phyloP scores from a whole-genome alignment of 2,329 filamentous ascomycete genomes.

The Talaromyces piceae region DNA sequence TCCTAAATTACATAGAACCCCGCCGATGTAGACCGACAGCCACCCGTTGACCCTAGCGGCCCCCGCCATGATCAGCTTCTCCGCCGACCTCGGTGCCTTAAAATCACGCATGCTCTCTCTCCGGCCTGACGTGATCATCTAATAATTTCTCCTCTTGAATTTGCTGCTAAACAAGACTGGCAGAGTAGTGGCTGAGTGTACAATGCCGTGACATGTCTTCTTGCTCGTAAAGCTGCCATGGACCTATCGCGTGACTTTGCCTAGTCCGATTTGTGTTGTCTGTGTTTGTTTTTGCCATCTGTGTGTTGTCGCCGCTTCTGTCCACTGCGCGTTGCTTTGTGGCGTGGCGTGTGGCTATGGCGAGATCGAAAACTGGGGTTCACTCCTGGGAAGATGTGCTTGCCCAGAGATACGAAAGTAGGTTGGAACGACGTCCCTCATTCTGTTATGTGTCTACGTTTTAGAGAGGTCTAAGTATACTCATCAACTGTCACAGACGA shows the following conservation, averaged over 20 bases:
- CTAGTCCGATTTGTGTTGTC: not conserved
- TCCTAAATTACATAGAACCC: not conserved
- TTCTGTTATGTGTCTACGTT: too few relatives aligned
- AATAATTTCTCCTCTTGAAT: too few relatives aligned
- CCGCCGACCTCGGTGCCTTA: not conserved
- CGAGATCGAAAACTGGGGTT: conserved; percentile 28
- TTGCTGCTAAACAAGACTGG: too few relatives aligned
- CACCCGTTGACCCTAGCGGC: not conserved
- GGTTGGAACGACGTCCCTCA: conserved; percentile 10
- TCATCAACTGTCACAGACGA: conserved; percentile 9
- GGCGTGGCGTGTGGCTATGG: conserved; percentile 18
- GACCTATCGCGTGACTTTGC: not conserved
- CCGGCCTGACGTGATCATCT: not conserved
- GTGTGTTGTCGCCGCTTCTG: not conserved
- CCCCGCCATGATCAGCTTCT: not conserved
- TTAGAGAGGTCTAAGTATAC: not conserved
- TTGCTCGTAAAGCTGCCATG: not conserved
- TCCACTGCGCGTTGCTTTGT: not conserved
- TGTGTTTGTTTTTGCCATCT: not conserved
- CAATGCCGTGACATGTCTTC: not conserved
- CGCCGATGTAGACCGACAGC: not conserved
- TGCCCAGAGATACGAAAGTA: conserved; percentile 33
- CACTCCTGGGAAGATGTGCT: conserved; percentile 37
- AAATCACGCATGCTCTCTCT: not conserved
- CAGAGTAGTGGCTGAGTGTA: not conserved